Base-by-base conservation (phyloP, 2,329 filamentous ascomycete species). In the Beauveria bassiana region DNA sequence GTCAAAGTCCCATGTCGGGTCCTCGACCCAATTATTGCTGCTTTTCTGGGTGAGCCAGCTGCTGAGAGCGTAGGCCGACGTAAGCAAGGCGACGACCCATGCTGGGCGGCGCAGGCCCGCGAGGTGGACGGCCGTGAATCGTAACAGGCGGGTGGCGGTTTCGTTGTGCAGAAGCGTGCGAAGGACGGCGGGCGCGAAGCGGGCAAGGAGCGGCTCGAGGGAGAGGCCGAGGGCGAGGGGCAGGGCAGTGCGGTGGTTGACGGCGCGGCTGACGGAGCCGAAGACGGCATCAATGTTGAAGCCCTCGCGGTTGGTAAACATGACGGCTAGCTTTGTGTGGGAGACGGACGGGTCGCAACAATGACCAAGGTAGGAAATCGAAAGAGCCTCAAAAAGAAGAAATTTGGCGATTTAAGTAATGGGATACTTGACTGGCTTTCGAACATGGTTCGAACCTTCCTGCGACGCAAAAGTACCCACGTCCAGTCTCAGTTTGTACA, bases 1-100 rank as follows among this genome's bases (percentile, higher is more conserved):
- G n/a, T 69, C 64, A 71, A 73, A 76, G 62, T 74, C 62, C 70
- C 71, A 70, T 24, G 61, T 55, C 5, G 42, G 31, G 24, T 64
- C 64, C 4, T 43, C 47, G 42, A 66, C 63, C 68, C 68, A 69
- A 54, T 70, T 70, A 62, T 70, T 70, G 28, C 66, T 61, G 4
- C 64, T 56, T 45, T 64, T 62, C n/a, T 62, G 64, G 46, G 68
- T 67, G 34, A 70, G 63, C 42, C 65, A 68, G 3, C 65, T 49
- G 34, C 67, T 70, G 2, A 67, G 49, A 6, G 67, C 65, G 9
- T 67, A 53, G n/a, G 65, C 58, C 14, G 65, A 8, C 16, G 67
- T 63, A 5, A 62, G 57, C 1, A 65, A 26, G 1, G 65, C 64
- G 2, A 63, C 47, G 16, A 61, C 38, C 46, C 64, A 66, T 14